Base-by-base conservation (phyloP, 2,329 filamentous ascomycete species). In the Corinectria fuckeliana region DNA sequence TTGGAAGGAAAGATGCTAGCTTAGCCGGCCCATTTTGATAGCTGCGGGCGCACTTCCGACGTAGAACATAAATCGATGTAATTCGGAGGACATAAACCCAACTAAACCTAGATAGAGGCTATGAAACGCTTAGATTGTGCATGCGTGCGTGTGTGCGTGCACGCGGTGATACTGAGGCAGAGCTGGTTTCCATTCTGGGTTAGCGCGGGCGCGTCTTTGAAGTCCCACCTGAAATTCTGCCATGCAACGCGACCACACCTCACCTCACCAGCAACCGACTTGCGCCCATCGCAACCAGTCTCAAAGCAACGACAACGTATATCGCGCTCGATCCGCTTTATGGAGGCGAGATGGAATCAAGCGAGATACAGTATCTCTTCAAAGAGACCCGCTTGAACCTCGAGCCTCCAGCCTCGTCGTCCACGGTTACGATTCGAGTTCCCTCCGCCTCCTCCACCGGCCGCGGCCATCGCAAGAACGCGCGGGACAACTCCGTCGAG, bases 331-430 rank as follows among this genome's bases (percentile, higher is more conserved):
- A 69, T 50, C 58, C 68, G 66, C 66, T 73, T 66, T 64, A 90
- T 90, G 89, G 87, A 83, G 80, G 82, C 81, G 85, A 82, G 74
- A 92, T 92, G 89, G 86, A 84, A 71, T 81, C 82, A 70, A 76
- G 81, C 72, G 83, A 85, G 72, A 82, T 85, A 67, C 83, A 85
- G 65, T 89, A 86, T 77, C 82, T 91, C 77, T 95, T 91, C 82
- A 93, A 93, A 81, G 92, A 96, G 84, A 92, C 91, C 75, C 88
- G 91, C 75, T 81, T 96, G 77, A 92, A 91, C 76, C 85, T 95
- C 70, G 91, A 95, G 77, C 87, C 88, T 65, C 83, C 87, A 61
- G 89, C 86, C 69, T 81, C 84, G 66, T 86, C 85, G 69, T 90
- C 89, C 60, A 85, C 89, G 70, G 85, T 93, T 73, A 86, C 88